Evolutionary conservation across 176 grass and related monocot species (phyloP), one percentile per base, ranked within the genome.

Genomic region (Triticum monococcum): DNA sequence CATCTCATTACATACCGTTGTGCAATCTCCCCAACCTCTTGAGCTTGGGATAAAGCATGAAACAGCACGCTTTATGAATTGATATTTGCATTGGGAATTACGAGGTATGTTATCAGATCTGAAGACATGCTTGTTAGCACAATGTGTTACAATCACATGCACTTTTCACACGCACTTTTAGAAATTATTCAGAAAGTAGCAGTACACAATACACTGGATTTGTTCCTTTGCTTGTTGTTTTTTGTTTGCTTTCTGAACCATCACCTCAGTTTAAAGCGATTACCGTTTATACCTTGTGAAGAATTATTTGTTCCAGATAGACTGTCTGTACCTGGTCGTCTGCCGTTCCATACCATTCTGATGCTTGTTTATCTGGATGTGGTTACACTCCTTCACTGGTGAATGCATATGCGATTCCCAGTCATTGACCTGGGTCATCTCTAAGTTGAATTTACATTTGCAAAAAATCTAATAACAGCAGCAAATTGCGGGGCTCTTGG

Each of bases 231-330:
- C 41, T 83, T 77, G 11, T 50, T 59, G 14, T 31, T 83, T 64
- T 78, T 37, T 8, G 3, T 61, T 80, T 80, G 24, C 1, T 81
- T 78, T 85, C 69, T 22, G 32, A 80, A 64, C 12, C 43, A 80
- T 2, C 12, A 70, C 33, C 40, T 86, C 52, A 72, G 14, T 35
- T 79, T 79, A 72, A 64, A 60, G 33, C 4, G 16, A 69, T 77
- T 50, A 50, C 5, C 8, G 28, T 68, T 37, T 72, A 41, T 77
- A 54, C 32, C 17, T 24, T 33, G 13, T 35, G 9, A 79, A 26
- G 54, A 32, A 65, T 8, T 65, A 33, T 81, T 86, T 75, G 30
- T 57, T 64, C 63, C 59, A 57, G 43, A 13, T 59, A 32, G 40
- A 20, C 31, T 36, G 79, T 63, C 61, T 83, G 40, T 43, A 31